phyloP scores from a whole-genome alignment of 345 rosid species.

The Camelina sativa region DNA sequence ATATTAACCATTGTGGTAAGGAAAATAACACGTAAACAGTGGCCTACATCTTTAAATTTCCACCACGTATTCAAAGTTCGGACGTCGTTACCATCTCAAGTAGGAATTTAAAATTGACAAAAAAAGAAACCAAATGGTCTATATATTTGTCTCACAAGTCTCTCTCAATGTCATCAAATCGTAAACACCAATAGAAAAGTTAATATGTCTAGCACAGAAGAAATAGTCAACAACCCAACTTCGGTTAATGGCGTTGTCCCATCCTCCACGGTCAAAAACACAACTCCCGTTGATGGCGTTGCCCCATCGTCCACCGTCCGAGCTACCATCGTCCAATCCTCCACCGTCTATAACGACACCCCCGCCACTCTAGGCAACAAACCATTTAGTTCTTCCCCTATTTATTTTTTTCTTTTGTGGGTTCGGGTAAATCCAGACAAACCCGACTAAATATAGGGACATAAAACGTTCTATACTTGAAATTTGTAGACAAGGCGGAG shows the following conservation, averaged over 20 bases:
- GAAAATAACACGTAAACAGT: background rate
- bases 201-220: background rate
- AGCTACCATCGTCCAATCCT: background rate
- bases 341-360: background rate
- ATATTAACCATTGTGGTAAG: background rate
- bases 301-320: background rate
- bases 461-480: background rate
- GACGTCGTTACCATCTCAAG: background rate
- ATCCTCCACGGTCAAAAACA: background rate
- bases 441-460: background rate
- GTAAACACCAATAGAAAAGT: background rate
- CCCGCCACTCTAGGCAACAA: background rate
- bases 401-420: no score
- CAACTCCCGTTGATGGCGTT: background rate
- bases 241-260: no score
- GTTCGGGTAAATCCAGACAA: background rate
- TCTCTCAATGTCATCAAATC: background rate
- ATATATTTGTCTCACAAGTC: background rate
- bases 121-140: background rate
- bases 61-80: background rate
- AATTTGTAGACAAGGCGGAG: conserved; percentile 53
- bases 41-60: background rate
- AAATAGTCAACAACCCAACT: background rate
- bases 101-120: background rate
- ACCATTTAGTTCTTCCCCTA: background rate